Percentiles rank a stretch among this genome's conserved stretches.
phyloP scores from a whole-genome alignment of 345 rosid species.

The Pseudoturritis turrita region DNA sequence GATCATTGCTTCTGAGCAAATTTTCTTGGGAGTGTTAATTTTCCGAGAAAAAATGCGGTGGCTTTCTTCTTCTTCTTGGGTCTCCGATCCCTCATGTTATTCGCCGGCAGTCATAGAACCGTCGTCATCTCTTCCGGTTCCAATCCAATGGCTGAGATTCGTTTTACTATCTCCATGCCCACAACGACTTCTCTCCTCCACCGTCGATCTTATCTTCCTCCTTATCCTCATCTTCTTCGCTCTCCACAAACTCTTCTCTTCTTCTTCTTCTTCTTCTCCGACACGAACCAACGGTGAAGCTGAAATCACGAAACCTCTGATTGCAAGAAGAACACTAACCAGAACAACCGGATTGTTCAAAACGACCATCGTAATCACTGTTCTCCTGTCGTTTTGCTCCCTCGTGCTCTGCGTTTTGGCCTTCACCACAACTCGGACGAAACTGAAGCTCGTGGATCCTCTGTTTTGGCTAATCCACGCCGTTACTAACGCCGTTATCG shows the following conservation, averaged over 20 bases:
- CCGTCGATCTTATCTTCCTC: slow-evolving; percentile 55
- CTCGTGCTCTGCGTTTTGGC: slow-evolving; percentile 42
- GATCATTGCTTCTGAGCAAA: not conserved
- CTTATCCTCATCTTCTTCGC: slow-evolving; percentile 23
- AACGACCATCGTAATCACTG: slow-evolving; percentile 41
- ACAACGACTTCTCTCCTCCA: slow-evolving; percentile 58
- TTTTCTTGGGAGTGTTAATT: not conserved
- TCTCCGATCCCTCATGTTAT: slow-evolving; percentile 25
- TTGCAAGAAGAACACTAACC: slow-evolving; percentile 35
- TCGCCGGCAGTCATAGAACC: slow-evolving; percentile 2
- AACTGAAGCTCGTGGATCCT: slow-evolving; percentile 40
- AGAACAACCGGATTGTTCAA: slow-evolving; percentile 50
- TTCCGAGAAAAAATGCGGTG: slow-evolving; percentile 15
- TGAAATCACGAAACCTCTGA: slow-evolving; percentile 56
- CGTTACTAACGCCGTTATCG: slow-evolving; percentile 55
- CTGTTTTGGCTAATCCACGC: slow-evolving; percentile 76
- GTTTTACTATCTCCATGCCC: slow-evolving; percentile 74
- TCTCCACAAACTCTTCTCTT: slow-evolving; percentile 22
- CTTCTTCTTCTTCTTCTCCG: not conserved
- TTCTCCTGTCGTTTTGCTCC: slow-evolving; percentile 48
- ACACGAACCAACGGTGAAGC: slow-evolving; percentile 1
- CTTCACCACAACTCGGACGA: slow-evolving; percentile 31
- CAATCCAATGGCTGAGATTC: slow-evolving; percentile 73
- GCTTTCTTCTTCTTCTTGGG: slow-evolving; percentile 24
- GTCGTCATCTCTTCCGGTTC: slow-evolving; percentile 35